A percentile compares a stretch with the other conserved stretches of the same genome.
Evolutionary conservation across 1,284 basidiomycete species (phyloP).

Genomic region (Sphaerobolus stellatus): DNA sequence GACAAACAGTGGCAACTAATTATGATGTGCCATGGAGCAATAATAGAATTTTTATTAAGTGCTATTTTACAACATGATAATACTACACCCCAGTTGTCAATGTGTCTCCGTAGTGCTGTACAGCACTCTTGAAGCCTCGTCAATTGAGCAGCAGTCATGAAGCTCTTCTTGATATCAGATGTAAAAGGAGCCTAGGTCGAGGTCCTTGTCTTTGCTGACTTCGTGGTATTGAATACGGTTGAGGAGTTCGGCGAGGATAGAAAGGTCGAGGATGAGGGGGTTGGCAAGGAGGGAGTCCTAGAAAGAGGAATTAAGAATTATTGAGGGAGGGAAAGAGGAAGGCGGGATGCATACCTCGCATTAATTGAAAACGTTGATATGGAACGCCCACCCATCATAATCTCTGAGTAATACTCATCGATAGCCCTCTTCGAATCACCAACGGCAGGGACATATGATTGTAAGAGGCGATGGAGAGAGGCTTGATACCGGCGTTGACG

Average conservation of each 20-base stretch:
- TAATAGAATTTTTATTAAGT: too few species aligned
- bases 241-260: slow-evolving; percentile 92
- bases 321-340: slow-evolving; percentile 6
- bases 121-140: too few species aligned
- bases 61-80: too few species aligned
- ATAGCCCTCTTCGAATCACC: slow-evolving; percentile 97
- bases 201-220: slow-evolving; percentile 38
- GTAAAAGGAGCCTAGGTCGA: too few species aligned
- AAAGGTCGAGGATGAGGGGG: slow-evolving; percentile 91
- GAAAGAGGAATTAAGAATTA: slow-evolving; percentile 16
- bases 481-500: slow-evolving; percentile 99
- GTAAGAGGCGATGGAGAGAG: slow-evolving; percentile 94
- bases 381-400: slow-evolving; percentile 78
- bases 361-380: slow-evolving; percentile 94
- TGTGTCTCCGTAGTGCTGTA: too few species aligned
- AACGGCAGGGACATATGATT: slow-evolving; percentile 95
- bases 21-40: too few species aligned
- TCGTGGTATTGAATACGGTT: slow-evolving; percentile 89
- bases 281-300: slow-evolving; percentile 95
- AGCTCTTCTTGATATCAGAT: too few species aligned
- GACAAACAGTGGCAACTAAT: too few species aligned
- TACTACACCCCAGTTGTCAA: too few species aligned
- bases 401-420: slow-evolving; percentile 98
- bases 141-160: too few species aligned
- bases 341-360: slow-evolving; percentile 68